Conservation (phyloP, 495 filamentous ascomycete genomes). For the Talaromyces nanjingensis region DNA sequence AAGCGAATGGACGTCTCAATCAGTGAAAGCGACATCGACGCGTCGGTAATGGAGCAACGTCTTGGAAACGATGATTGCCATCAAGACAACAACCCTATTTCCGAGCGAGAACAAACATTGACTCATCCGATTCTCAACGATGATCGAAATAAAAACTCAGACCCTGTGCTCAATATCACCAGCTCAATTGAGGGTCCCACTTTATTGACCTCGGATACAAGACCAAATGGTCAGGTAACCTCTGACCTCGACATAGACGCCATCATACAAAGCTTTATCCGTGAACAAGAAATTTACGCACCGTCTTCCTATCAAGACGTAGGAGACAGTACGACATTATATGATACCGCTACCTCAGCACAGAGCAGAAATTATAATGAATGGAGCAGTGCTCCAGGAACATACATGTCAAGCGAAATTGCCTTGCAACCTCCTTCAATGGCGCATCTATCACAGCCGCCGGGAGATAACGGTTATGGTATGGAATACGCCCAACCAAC, state of each 20-base stretch:
- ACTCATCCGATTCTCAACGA: neutral
- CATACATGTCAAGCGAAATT: neutral
- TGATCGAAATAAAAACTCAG: neutral
- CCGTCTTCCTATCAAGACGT: neutral
- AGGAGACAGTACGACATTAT: neutral
- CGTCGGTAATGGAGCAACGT: neutral
- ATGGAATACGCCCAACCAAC: neutral
- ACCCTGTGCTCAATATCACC: neutral
- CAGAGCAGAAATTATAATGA: neutral
- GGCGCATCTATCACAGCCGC: neutral
- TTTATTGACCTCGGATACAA: neutral
- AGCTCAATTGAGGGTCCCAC: neutral
- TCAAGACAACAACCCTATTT: neutral
- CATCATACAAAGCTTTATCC: constrained; percentile 27
- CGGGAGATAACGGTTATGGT: neutral
- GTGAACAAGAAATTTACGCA: neutral
- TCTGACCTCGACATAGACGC: constrained; percentile 26
- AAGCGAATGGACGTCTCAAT: constrained; percentile 21
- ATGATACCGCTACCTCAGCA: neutral
- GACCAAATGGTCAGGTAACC: constrained; percentile 9
- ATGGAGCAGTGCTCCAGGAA: neutral
- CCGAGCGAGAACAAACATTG: neutral
- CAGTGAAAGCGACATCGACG: neutral
- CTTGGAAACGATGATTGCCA: neutral
- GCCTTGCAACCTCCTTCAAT: neutral